phyloP scores from a whole-genome alignment of 2,329 filamentous ascomycete species.

The Hypoxylon sp. region DNA sequence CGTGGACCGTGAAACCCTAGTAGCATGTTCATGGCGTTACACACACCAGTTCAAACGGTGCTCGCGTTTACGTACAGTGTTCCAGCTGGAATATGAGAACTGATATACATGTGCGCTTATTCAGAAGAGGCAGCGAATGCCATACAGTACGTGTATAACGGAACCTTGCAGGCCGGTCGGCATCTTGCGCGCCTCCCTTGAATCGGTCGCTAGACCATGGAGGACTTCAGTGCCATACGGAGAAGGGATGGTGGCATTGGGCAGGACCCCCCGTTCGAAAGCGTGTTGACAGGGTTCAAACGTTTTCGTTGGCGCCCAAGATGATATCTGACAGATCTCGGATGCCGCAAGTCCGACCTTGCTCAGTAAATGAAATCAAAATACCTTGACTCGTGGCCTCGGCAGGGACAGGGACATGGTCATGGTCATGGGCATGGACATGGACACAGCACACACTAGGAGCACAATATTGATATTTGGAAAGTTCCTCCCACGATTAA shows the following conservation, averaged over 20 bases:
- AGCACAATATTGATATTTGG: conserved; percentile 3
- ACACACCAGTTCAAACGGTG: conserved; percentile 10
- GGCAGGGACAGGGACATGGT: conserved; percentile 20
- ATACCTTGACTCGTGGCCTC: conserved; percentile 27
- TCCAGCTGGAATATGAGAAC: conserved; percentile 25
- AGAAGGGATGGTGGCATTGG: conserved; percentile 41
- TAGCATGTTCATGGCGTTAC: conserved; percentile 18
- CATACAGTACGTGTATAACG: conserved; percentile 28
- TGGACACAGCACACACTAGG: not conserved
- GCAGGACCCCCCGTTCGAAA: conserved; percentile 31
- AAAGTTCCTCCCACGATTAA: conserved; percentile 13
- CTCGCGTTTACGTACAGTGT: conserved; percentile 31
- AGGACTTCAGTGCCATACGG: conserved; percentile 26
- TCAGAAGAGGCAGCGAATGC: conserved; percentile 35
- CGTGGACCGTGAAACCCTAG: conserved; percentile 29
- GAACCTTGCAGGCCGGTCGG: conserved; percentile 25
- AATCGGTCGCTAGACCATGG: conserved; percentile 19
- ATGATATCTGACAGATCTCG: conserved; percentile 51
- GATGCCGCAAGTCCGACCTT: conserved; percentile 38
- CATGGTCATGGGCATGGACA: not conserved
- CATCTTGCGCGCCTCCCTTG: conserved; percentile 30
- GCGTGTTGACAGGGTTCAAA: conserved; percentile 39
- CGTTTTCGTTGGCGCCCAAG: conserved; percentile 43
- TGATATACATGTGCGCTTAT: conserved; percentile 35
- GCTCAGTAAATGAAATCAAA: conserved; percentile 21